Base-by-base conservation (phyloP, 805 yeast genomes). In the Monosporozyma unispora region DNA sequence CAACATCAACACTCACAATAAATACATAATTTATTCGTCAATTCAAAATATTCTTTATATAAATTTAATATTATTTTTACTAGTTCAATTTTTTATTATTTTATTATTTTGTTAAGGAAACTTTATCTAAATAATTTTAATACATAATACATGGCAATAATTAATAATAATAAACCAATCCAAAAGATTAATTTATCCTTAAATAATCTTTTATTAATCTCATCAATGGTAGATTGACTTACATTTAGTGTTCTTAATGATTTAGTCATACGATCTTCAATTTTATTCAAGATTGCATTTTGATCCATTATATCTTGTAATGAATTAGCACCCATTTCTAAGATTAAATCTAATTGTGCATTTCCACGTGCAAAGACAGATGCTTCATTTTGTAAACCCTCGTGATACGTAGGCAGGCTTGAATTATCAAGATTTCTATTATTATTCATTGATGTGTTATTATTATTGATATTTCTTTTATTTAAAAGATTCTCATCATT, bases 101-200 rank as follows among this genome's bases (percentile, higher is more conserved):
- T 5, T 33, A 33, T 4, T 14, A 16, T n/a, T n/a, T n/a, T n/a
- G n/a, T n/a, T n/a, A n/a, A n/a, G n/a, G n/a, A n/a, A n/a, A n/a
- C n/a, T 31, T 31, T 31, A 84, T 42, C 86, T 73, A 49, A 90
- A 71, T 73, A 81, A 80, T 59, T 75, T 78, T 54, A 82, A 64
- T 41, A 90, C 80, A 50, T 57, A 73, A 66, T 80, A 87, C 70
- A 89, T 85, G 23, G 78, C 69, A 12, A 82, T 71, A 50, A 90
- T 62, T 67, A 87, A 76, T 28, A 83, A 56, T 1, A 75, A 43
- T 2, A 86, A 79, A 29, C 89, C 86, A 11, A 82, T 81, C 75
- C 85, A 89, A 62, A 93, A 93, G 28, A 93, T 70, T 74, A 87
- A 77, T 63, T 89, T 89, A 64, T 91, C 98, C 63, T 87, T 84